Evolutionary conservation across 1,139 yeast genomes (phyloP), one percentile per base, ranked within the genome.

Genomic region (Saccharomyces hybrid): DNA sequence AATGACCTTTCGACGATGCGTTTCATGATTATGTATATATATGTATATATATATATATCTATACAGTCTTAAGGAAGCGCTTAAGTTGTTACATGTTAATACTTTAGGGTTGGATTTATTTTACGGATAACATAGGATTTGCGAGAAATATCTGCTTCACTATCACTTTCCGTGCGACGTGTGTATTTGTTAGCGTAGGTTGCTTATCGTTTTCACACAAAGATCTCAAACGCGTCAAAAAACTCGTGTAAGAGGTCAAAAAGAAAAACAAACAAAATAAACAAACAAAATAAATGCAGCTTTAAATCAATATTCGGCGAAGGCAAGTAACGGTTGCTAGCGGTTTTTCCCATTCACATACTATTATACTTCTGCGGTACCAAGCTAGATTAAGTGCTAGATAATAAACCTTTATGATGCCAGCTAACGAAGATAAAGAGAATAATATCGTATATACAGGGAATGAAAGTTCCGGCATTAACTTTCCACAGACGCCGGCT

Each of bases 231-330:
- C 44, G 44, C 44, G 44, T 38, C 44, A 38, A 38, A 19, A 16
- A 19, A 34, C 25, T 38, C 13, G 44, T 38, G 25, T 19, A 55
- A 53, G 16, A 55, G 31, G 71, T 67, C 80, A 72, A 59, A 54
- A 60, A 48, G 53, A 56, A 60, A 55, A 64, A 65, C 44, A 54
- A 60, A 46, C 44, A 38, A 19, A 38, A 38, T 38, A 38, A 16
- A 16, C 44, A 38, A 38, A 34, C 11, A 19, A 19, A 38, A 19
- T 19, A 5, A 32, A 32, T 32, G 38, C 4, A 29, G 13, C 32
- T 19, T 34, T 11, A 4, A 19, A 13, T 16, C 25, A 7, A 38
- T 19, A 16, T 25, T 11, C 25, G 25, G 5, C 23, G 25, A 16
- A 19, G 19, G 26, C 11, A 7, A 38, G 13, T 5, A 38, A 38